Evolutionary conservation across 495 filamentous ascomycete species (phyloP).

Genomic region (Astrothelium subdiscretum): DNA sequence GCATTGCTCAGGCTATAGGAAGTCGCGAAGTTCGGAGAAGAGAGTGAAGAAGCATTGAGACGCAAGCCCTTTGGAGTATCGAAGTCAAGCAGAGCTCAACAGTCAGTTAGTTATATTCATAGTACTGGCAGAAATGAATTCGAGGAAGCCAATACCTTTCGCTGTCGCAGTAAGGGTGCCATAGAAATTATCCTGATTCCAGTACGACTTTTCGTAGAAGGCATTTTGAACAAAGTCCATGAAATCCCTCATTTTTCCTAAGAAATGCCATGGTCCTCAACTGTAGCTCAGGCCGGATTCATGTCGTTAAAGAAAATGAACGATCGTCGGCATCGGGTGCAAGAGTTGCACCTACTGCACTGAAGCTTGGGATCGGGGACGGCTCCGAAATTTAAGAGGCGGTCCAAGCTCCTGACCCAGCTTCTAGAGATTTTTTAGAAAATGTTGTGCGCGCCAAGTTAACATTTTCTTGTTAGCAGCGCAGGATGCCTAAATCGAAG

Average conservation of each 20-base stretch:
- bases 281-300: background rate
- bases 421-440: background rate
- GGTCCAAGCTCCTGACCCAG: background rate
- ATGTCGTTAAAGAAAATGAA: background rate
- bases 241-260: conserved; percentile 71
- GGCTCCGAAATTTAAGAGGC: background rate
- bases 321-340: too few species aligned
- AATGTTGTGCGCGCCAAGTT: background rate
- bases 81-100: conserved; percentile 69
- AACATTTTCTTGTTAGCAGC: background rate
- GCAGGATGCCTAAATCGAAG: conserved; percentile 89
- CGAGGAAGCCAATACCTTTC: conserved; percentile 43
- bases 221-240: conserved; percentile 96
- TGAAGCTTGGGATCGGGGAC: background rate
- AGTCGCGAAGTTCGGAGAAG: conserved; percentile 81
- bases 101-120: background rate
- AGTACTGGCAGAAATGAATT: conserved; percentile 2
- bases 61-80: conserved; percentile 66
- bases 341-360: too few species aligned
- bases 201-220: conserved; percentile 75
- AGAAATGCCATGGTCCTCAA: background rate
- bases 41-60: conserved; percentile 77
- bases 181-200: conserved; percentile 92
- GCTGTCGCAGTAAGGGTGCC: conserved; percentile 76
- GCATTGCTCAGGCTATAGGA: conserved; percentile 78